These are phyloP conservation scores for Astragalus glycyphyllos DNA, from an alignment of 306 rosid species.

Conservation along the genomic window DNA sequence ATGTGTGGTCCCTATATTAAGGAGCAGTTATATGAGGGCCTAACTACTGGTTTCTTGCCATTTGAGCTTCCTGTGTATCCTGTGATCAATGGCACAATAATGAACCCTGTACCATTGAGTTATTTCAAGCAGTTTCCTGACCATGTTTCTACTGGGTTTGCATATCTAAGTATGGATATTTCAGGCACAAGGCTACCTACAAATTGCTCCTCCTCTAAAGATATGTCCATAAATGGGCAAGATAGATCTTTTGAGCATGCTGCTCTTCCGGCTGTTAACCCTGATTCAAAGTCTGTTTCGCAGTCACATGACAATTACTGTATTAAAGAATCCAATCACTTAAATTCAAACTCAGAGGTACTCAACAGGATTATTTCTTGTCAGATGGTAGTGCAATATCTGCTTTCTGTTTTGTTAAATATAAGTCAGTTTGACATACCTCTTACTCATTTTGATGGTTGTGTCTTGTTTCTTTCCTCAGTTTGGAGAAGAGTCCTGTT, in stretches of 20 bases:
- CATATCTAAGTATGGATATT: constrained; percentile 56
- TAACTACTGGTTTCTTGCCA: constrained; percentile 89
- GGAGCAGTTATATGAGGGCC: constrained; percentile 84
- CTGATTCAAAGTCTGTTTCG: constrained; percentile 48
- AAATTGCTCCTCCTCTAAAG: constrained; percentile 46
- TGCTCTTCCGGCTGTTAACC: constrained; percentile 44
- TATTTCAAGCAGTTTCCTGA: constrained; percentile 91
- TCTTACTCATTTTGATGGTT: constrained; percentile 24
- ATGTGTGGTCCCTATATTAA: constrained; percentile 97
- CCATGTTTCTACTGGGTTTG: constrained; percentile 87
- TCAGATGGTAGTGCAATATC: constrained; percentile 50
- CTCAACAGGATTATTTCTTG: constrained; percentile 39
- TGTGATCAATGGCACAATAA: constrained; percentile 63
- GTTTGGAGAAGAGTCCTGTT: constrained; percentile 68
- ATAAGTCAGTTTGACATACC: constrained; percentile 30
- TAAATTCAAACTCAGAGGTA: constrained; percentile 38
- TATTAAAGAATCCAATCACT: constrained; percentile 42
- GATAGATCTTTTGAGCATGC: constrained; percentile 48
- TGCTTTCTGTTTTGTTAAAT: constrained; percentile 19
- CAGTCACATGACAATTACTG: constrained; percentile 37
- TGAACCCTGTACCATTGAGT: constrained; percentile 84
- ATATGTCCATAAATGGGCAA: constrained; percentile 43
- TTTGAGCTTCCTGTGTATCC: constrained; percentile 93
- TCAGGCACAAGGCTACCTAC: constrained; percentile 46
- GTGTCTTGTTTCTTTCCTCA: constrained; percentile 43